Evolutionary conservation across 495 filamentous ascomycete genomes (phyloP).

Genomic region (Trichoderma virens): DNA sequence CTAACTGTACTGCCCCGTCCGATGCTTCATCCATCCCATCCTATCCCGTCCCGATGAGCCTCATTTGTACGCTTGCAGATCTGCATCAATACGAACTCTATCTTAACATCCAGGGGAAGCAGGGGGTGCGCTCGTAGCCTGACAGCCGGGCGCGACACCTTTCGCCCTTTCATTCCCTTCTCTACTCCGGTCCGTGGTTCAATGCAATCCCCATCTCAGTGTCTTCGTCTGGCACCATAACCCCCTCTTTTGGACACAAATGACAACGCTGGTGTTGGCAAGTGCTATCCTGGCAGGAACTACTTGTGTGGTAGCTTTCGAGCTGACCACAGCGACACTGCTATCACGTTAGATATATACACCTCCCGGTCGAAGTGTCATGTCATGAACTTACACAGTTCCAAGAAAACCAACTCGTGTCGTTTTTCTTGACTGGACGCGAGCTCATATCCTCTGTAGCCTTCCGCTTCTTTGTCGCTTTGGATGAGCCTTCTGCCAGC

Average conservation of each 20-base stretch:
- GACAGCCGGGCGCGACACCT: too few relatives aligned
- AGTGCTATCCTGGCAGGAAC: not conserved
- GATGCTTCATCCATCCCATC: too few relatives aligned
- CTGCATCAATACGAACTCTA: too few relatives aligned
- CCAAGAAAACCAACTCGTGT: not conserved
- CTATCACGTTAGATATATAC: not conserved
- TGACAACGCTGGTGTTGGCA: not conserved
- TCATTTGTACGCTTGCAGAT: too few relatives aligned
- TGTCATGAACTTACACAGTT: conserved; percentile 4
- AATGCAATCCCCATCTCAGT: not conserved
- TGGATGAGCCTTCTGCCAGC: not conserved
- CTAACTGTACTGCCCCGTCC: too few relatives aligned
- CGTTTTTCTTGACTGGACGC: not conserved
- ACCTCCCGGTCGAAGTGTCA: too few relatives aligned
- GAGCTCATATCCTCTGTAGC: not conserved
- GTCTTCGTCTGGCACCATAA: not conserved
- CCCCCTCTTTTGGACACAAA: not conserved
- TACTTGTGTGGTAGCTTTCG: not conserved
- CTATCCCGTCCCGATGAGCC: too few relatives aligned
- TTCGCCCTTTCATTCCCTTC: not conserved
- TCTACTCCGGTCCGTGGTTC: not conserved
- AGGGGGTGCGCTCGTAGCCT: too few relatives aligned
- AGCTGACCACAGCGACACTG: not conserved
- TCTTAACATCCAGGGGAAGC: too few relatives aligned
- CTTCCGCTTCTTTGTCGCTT: not conserved